Base-by-base conservation (phyloP, 345 rosid genomes). In the Aethionema arabicum region DNA sequence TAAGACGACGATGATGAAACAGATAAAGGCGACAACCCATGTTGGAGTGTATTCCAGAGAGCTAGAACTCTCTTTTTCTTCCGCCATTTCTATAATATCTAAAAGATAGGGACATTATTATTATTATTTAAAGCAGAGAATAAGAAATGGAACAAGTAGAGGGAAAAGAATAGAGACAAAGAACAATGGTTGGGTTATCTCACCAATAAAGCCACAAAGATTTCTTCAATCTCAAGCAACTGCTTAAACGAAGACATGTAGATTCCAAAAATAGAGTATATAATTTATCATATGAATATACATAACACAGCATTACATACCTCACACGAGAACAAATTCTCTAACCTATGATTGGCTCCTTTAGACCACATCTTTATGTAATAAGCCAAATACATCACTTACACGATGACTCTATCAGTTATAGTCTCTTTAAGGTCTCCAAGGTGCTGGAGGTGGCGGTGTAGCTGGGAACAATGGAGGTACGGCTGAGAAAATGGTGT, bases 361-460 rank as follows among this genome's bases (percentile, higher is more conserved):
- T 21, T 36, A 39, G 51, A 21, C 41, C 8, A 55, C 46, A 10
- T 8, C 27, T 56, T 49, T 31, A 39, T 48, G 50, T 33, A 38
- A 47, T 39, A 57, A 48, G 50, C 50, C 45, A 15, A 31, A 37
- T 68, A 68, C 67, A 61, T 15, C 27, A 21, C 27, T 21, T 21
- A 21, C 27, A 21, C 27, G 27, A 21, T 21, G 27, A 21, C 27
- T 21, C n/a, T 21, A 21, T 21, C 27, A 21, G 27, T 52, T 44
- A 21, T 27, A 11, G 37, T 50, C 52, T 8, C 53, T 78, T 79
- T 67, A 87, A 53, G 99, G 96, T 72, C 74, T 85, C 99, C 97
- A 93, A 36, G 99, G 88, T 13, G 99, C 91, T 6, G 97, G 97
- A 43, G 98, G 98, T 0, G 96, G 95, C 10, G 96, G 98, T 2